Percentiles rank a stretch among this genome's conserved stretches.
phyloP scores from a whole-genome alignment of 164 flowering plant genomes.

The Tetracentron sinense region DNA sequence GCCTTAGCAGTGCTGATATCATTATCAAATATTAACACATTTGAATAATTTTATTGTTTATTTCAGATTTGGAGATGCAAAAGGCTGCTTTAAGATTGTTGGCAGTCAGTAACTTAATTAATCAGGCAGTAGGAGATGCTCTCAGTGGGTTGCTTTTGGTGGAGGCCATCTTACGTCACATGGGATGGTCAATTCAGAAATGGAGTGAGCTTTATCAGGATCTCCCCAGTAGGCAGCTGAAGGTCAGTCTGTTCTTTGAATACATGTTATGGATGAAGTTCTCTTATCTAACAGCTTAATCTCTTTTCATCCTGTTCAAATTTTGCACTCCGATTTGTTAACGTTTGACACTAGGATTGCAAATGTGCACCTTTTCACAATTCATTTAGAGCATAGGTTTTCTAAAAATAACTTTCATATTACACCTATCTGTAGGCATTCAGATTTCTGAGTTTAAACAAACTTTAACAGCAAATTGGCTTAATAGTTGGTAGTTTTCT shows the following conservation, averaged over 20 bases:
- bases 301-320: too few relatives aligned
- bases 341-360: too few relatives aligned
- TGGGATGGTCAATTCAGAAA: slow-evolving; percentile 68
- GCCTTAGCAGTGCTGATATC: background rate
- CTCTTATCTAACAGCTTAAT: background rate
- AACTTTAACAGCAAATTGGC: too few relatives aligned
- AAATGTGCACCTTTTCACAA: too few relatives aligned
- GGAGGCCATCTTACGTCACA: slow-evolving; percentile 70
- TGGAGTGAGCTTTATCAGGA: slow-evolving; percentile 89
- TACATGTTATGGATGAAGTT: background rate
- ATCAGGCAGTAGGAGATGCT: slow-evolving; percentile 97
- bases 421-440: too few relatives aligned
- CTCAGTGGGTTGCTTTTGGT: slow-evolving; percentile 85
- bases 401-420: too few relatives aligned
- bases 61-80: slow-evolving; percentile 65
- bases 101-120: slow-evolving; percentile 75
- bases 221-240: slow-evolving; percentile 92
- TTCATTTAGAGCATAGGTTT: too few relatives aligned
- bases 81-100: slow-evolving; percentile 75
- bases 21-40: background rate
- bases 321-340: too few relatives aligned
- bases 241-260: slow-evolving; percentile 42
- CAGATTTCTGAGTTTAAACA: too few relatives aligned
- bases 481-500: too few relatives aligned
- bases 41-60: slow-evolving; percentile 13